These are phyloP conservation scores for Hymenoscyphus scutula DNA, from an alignment of 2,329 filamentous ascomycete genomes.

Conservation along the genomic window DNA sequence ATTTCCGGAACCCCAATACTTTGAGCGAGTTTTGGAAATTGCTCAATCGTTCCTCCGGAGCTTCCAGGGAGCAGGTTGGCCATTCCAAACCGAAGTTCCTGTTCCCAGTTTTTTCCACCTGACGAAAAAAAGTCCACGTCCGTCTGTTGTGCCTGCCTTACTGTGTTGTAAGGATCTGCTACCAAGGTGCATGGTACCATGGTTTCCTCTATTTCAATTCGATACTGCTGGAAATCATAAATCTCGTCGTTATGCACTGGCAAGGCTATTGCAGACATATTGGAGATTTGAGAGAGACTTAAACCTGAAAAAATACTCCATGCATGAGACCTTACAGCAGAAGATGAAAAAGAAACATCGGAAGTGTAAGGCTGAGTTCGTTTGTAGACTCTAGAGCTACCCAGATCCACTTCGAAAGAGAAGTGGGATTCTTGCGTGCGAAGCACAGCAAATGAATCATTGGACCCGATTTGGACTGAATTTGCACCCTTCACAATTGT, in stretches of 20 bases:
- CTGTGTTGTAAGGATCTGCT: too few relatives aligned
- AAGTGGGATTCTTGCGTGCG: neutral
- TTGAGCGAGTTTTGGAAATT: too few relatives aligned
- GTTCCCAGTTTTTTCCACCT: too few relatives aligned
- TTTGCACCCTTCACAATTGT: neutral
- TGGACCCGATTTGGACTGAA: neutral
- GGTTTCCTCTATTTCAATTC: neutral
- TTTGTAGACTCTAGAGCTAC: conserved; percentile 11
- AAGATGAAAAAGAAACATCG: conserved; percentile 12
- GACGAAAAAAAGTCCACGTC: too few relatives aligned
- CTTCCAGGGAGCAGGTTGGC: too few relatives aligned
- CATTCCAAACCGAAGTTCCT: too few relatives aligned
- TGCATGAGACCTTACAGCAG: conserved; percentile 9
- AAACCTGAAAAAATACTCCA: conserved; percentile 12
- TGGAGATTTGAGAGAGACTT: conserved; percentile 13
- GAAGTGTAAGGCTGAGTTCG: conserved; percentile 7
- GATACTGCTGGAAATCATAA: conserved; percentile 5
- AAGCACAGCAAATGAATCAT: neutral
- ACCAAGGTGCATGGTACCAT: neutral
- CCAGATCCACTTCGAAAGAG: conserved; percentile 3
- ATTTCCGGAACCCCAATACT: too few relatives aligned
- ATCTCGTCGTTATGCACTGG: conserved; percentile 10
- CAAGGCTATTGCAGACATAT: conserved; percentile 11
- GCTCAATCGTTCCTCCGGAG: too few relatives aligned
- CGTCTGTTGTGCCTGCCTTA: too few relatives aligned